Base-by-base conservation (phyloP, 495 filamentous ascomycete genomes). In the Daldinia decipiens region DNA sequence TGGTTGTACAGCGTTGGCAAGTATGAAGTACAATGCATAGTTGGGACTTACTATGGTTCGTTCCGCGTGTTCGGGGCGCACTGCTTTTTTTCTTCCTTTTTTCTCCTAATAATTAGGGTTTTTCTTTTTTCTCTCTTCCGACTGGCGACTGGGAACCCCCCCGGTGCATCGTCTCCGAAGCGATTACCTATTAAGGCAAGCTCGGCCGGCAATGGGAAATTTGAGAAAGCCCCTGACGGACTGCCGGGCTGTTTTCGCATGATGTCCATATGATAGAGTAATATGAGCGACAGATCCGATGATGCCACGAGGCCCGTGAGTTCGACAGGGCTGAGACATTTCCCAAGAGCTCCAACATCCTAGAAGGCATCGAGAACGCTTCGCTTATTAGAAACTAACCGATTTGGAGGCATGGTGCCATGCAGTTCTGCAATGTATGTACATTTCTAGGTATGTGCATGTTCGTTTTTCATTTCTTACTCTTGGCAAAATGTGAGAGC, bases 321-420 rank as follows among this genome's bases (percentile, higher is more conserved):
- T 47, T 73, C 60, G 67, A 68, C 74, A 76, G 66, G 74, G 74
- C 74, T 73, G 72, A 76, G 65, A 76, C 65, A 67, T 58, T 36
- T 40, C 24, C 29, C 63, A 1, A 45, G 24, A 24, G 56, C 56
- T 62, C 19, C 26, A 53, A 50, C 26, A 70, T 31, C 39, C 31
- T 7, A 45, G 45, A 70, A 59, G 54, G 17, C 43, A 38, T 64
- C 61, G 43, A 55, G 66, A 62, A 62, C 26, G 17, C 43, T 29
- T 67, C 47, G 64, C 39, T 57, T 57, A 57, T 12, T 38, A 36
- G 38, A 21, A 45, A 45, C 36, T 40, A 40, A 17, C 47, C 63
- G 63, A 64, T n/a, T 1, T 45, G 34, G 21, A 31, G 13, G 38
- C 59, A 52, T 43, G 32, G 21, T 26, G 29, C 29, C 17, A 9